These are phyloP conservation scores for Acaromyces ingoldii DNA, from an alignment of 1,284 basidiomycete genomes.

Conservation along the genomic window DNA sequence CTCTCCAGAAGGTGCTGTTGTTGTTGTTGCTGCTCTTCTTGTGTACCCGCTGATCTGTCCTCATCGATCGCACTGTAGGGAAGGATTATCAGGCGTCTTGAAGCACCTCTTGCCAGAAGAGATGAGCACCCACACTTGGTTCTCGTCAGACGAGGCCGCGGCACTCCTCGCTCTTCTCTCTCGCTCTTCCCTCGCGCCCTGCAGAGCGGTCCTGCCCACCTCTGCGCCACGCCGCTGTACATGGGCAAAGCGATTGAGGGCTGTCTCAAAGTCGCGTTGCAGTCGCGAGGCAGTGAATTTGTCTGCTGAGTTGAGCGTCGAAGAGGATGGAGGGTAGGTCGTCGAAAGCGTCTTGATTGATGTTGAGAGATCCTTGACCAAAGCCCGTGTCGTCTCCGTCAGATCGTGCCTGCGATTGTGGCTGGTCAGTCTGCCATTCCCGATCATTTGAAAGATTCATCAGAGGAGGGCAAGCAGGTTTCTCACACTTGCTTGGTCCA, in stretches of 20 bases:
- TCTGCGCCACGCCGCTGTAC: constrained; percentile 86
- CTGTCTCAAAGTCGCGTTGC: constrained; percentile 83
- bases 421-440: not conserved
- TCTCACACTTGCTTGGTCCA: constrained; percentile 74
- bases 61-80: constrained; percentile 1
- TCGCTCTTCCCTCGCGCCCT: constrained; percentile 52
- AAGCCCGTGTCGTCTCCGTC: constrained; percentile 84
- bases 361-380: constrained; percentile 87
- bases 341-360: constrained; percentile 69
- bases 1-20: constrained; percentile 44
- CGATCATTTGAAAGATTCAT: not conserved
- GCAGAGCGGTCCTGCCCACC: constrained; percentile 72
- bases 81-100: not conserved
- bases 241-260: constrained; percentile 81
- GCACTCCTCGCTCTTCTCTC: constrained; percentile 4
- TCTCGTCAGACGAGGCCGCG: not conserved
- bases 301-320: constrained; percentile 11
- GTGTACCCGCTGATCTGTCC: constrained; percentile 1
- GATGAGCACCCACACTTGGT: not conserved
- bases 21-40: constrained; percentile 4
- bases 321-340: not conserved
- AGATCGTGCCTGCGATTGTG: constrained; percentile 59
- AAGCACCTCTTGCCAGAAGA: not conserved
- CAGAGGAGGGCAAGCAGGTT: not conserved
- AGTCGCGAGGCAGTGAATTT: constrained; percentile 69